Evolutionary conservation across 169 alveolate species (phyloP).

Genomic region (Besnoitia besnoiti): DNA sequence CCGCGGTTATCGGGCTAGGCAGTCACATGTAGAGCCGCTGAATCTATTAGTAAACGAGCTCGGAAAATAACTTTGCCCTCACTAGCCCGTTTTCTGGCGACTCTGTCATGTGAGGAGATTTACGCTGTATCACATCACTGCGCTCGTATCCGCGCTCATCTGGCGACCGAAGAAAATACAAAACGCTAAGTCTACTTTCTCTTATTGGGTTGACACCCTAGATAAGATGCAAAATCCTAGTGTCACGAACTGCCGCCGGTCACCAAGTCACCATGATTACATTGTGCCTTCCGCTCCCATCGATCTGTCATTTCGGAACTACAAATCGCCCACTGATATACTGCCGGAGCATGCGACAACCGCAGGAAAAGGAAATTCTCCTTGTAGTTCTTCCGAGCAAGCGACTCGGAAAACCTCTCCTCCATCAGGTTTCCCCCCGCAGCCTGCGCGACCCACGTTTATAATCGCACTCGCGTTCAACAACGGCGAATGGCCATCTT

Average conservation of each 20-base stretch:
- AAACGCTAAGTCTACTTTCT: too few relatives aligned
- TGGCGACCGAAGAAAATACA: too few relatives aligned
- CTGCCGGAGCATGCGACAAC: not conserved
- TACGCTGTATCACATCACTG: too few relatives aligned
- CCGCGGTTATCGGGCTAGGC: too few relatives aligned
- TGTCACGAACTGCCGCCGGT: not conserved
- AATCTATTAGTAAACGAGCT: too few relatives aligned
- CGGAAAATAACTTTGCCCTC: too few relatives aligned
- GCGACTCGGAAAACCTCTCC: not conserved
- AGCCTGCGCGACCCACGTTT: constrained; percentile 12
- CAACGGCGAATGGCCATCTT: constrained; percentile 26
- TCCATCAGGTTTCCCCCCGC: constrained; percentile 7
- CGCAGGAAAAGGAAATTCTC: not conserved
- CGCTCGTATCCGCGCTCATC: too few relatives aligned
- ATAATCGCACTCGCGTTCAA: constrained; percentile 16
- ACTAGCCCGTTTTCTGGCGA: too few relatives aligned
- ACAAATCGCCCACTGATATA: constrained; percentile 11
- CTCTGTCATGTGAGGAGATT: too few relatives aligned
- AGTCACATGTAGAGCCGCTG: too few relatives aligned
- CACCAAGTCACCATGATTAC: not conserved
- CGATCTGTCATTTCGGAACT: constrained; percentile 27
- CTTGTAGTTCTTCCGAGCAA: not conserved
- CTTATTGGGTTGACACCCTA: too few relatives aligned
- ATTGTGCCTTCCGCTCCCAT: not conserved
- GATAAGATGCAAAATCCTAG: not conserved